phyloP scores from a whole-genome alignment of 2,329 filamentous ascomycete species.

The Neoscytalidium dimidiatum region DNA sequence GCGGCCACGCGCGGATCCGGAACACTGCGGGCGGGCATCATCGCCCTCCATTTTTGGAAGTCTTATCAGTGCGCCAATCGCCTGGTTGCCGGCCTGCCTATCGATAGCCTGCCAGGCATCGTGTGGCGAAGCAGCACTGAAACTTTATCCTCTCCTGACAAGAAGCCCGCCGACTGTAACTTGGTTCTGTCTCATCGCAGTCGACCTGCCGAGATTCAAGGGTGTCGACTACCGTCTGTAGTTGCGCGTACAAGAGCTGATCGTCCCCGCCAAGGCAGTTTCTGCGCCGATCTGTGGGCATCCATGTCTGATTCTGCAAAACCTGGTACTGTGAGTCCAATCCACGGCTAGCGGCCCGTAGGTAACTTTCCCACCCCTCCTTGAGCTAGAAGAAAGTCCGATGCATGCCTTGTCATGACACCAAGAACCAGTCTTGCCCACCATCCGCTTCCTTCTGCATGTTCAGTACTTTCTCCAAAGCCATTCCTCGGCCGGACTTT shows the following conservation, averaged over 20 bases:
- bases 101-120: background rate
- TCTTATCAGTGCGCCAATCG: conserved; percentile 15
- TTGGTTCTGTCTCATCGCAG: background rate
- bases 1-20: conserved; percentile 11
- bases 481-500: no score
- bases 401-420: background rate
- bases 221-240: background rate
- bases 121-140: background rate
- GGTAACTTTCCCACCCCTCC: background rate
- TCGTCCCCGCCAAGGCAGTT: conserved; percentile 1
- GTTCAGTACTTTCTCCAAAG: background rate
- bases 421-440: background rate
- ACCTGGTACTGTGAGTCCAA: background rate
- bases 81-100: background rate
- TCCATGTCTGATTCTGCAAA: background rate
- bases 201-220: conserved; percentile 4
- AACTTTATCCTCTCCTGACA: background rate
- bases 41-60: background rate
- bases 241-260: conserved; percentile 10
- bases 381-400: background rate
- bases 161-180: background rate
- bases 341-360: background rate
- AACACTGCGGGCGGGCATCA: conserved; percentile 8
- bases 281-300: conserved; percentile 8
- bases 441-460: background rate